Conservation (phyloP, 2,329 filamentous ascomycete species). For the Cercospora sp. region DNA sequence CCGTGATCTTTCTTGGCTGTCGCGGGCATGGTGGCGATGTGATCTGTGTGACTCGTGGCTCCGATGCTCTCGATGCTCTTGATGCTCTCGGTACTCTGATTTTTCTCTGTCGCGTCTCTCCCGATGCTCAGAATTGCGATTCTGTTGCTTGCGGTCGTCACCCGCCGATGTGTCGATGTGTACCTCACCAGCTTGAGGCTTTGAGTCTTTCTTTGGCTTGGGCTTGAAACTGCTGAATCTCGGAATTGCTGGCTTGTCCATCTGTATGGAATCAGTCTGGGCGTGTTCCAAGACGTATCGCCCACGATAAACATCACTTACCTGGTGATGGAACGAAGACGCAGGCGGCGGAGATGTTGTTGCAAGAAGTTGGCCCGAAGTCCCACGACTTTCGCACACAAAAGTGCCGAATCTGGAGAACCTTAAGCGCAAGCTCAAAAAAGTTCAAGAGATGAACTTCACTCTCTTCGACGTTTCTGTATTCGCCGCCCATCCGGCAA, state of each 20-base stretch:
- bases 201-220: constrained; percentile 14
- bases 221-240: constrained; percentile 71
- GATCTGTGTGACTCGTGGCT: no score
- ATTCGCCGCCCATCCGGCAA: neutral
- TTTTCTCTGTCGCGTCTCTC: no score
- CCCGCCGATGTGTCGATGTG: no score
- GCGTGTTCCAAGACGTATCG: neutral
- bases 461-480: neutral
- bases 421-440: constrained; percentile 5
- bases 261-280: constrained; percentile 6
- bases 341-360: neutral
- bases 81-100: no score
- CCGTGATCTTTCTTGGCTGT: no score
- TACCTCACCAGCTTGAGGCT: no score
- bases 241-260: constrained; percentile 50
- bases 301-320: neutral
- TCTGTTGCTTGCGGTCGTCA: no score
- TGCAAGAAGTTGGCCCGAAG: neutral
- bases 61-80: no score
- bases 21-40: no score
- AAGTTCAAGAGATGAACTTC: constrained; percentile 7
- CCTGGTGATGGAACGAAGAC: neutral
- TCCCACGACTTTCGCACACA: constrained; percentile 2
- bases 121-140: no score
- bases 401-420: neutral